Evolutionary conservation across 352 stramenopile genomes (phyloP), one percentile per base, ranked within the genome.

Genomic region (Hyaloperonospora brassicae): DNA sequence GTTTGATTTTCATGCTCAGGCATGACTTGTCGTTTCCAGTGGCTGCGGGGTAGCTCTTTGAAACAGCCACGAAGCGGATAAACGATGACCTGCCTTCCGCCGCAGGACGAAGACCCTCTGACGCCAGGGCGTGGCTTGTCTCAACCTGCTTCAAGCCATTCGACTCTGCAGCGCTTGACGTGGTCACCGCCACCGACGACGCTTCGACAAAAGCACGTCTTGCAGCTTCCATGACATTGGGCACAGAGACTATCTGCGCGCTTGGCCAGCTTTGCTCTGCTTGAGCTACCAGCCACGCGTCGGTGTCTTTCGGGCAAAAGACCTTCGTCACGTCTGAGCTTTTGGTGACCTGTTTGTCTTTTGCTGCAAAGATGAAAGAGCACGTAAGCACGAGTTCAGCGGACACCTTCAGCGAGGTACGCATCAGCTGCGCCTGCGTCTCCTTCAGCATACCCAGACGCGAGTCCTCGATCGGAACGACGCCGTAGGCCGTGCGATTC

Each of bases 391-490:
- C 59, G 45, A 90, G 81, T 53, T 93, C 83, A 10, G 79, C 83
- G 8, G 76, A 78, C 12, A 91, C 75, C 55, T 91, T 87, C 34
- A 93, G 68, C n/a, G 79, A 77, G 50, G 74, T 82, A 27, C 57
- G 69, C 59, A 90, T 62, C 39, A 91, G 51, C 47, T 80, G 78
- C 10, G 77, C 71, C 57, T 95, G 85, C 2, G 85, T 93, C 47
- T 92, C 82, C 63, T 95, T 95, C 51, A 86, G 73, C 72, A 94
- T 94, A 25, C 85, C 85, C 12, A 78, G 49, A 45, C 73, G 73
- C n/a, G 84, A 89, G 50, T 93, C 82, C 54, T 95, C 84, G 41
- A 95, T 86, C 6, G 84, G 84, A 14, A 94, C 81, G 14, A 95
- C 73, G n/a, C 81, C 85, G 48, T 86, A 95, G 5, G 84, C 85